These are phyloP conservation scores for Aspergillus unguis DNA, from an alignment of 2,329 filamentous ascomycete species.

Conservation along the genomic window DNA sequence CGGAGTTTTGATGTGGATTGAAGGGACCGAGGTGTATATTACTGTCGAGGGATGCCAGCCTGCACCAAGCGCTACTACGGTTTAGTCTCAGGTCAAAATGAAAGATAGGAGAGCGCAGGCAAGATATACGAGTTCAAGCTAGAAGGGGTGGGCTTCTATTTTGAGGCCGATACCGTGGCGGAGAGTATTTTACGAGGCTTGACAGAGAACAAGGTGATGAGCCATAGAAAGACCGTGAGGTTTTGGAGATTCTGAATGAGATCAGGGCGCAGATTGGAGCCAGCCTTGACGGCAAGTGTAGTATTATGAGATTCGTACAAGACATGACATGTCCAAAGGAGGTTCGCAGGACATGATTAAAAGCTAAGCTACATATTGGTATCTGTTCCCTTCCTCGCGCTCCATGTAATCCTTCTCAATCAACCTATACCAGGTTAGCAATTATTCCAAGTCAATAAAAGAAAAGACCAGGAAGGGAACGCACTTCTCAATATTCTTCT, in stretches of 20 bases:
- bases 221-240: conserved; percentile 1
- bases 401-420: conserved; percentile 95
- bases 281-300: background rate
- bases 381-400: conserved; percentile 64
- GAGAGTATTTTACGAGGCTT: background rate
- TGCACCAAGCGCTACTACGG: background rate
- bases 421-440: conserved; percentile 51
- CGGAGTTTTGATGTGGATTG: background rate
- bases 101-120: background rate
- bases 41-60: background rate
- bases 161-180: conserved; percentile 8
- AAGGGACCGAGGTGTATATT: conserved; percentile 1
- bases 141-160: conserved; percentile 4
- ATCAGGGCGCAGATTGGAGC: conserved; percentile 2
- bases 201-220: conserved; percentile 1
- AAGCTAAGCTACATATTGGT: conserved; percentile 64
- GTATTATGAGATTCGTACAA: background rate
- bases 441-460: background rate
- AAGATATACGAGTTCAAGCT: background rate
- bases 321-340: background rate
- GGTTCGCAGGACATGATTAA: background rate
- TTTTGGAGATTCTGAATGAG: conserved; percentile 4
- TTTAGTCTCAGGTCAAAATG: background rate
- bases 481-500: conserved; percentile 93
- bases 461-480: conserved; percentile 34